Base-by-base conservation (phyloP, 1,284 basidiomycete genomes). In the Cutaneotrichosporon dermatis region DNA sequence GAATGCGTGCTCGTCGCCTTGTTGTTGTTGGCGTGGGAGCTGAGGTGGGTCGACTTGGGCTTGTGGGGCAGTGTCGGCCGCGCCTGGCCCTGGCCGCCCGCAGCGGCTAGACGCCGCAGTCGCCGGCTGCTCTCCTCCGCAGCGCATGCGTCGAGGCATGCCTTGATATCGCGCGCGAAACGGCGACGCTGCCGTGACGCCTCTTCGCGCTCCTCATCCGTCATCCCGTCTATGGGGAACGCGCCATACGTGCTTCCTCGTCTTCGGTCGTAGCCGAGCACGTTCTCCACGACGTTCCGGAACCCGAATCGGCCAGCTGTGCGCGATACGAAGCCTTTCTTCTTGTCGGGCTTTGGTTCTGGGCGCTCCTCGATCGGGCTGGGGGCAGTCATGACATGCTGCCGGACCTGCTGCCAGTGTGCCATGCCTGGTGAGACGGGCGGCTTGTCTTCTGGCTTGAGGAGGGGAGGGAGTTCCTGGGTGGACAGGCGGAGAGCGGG, bases 401-500 rank as follows among this genome's bases (percentile, higher is more conserved):
- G 46, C 11, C 73, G 67, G 49, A 76, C 73, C 51, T 75, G 72
- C 43, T 74, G 67, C 75, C 75, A 76, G 56, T 75, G 75, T 53
- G 66, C 66, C 55, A 73, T 60, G 33, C 70, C 67, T 3, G 75
- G 75, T 0, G 70, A 72, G 10, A 25, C 6, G 1, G 40, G 41
- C 12, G n/a, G 34, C 69, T 55, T n/a, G 64, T 43, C 51, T 25
- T 34, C 51, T 12, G 43, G n/a, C 34, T 12, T 25, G 13, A 11
- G 34, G 11, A 33, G 10, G 6, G 46, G 25, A 3, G 46, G 34
- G 34, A 49, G 46, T 11, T 49, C 46, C 12, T 49, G 46, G 2
- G 46, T 49, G 10, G 46, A 49, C 9, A 49, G 46, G 11, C 46
- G 46, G 4, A 49, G 13, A 25, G 34, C 33, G 34, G 46, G 46